Evolutionary conservation across 495 filamentous ascomycete genomes (phyloP).

Genomic region (Alectoria sarmentosa): DNA sequence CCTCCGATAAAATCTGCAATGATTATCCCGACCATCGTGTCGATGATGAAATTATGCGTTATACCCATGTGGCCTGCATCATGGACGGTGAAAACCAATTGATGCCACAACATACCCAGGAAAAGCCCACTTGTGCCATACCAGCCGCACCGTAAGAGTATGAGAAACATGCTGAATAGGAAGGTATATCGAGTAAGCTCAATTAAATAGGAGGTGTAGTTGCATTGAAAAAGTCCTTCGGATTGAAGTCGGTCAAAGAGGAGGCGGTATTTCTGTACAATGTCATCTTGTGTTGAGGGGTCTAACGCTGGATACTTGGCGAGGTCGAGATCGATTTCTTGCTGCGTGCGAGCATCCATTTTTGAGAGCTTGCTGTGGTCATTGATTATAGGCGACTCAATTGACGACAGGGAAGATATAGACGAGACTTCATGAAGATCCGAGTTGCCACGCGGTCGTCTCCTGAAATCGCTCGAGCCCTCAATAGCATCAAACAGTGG

Average conservation of each 20-base stretch:
- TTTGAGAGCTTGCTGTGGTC: constrained; percentile 50
- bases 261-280: constrained; percentile 71
- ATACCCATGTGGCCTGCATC: constrained; percentile 98
- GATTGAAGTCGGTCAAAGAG: constrained; percentile 62
- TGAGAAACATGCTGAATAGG: constrained; percentile 55
- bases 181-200: constrained; percentile 69
- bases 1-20: constrained; percentile 89
- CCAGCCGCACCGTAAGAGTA: constrained; percentile 65
- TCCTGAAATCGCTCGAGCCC: constrained; percentile 31
- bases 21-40: constrained; percentile 80
- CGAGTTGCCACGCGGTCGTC: constrained; percentile 28
- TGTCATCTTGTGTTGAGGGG: constrained; percentile 61
- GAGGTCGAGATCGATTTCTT: constrained; percentile 69
- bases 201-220: constrained; percentile 72
- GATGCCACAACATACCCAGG: constrained; percentile 88
- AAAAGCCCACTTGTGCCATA: constrained; percentile 68
- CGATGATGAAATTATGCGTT: constrained; percentile 76
- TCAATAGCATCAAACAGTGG: constrained; percentile 58
- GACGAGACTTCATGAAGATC: constrained; percentile 28
- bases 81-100: constrained; percentile 90
- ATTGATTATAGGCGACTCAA: constrained; percentile 38
- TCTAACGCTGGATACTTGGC: constrained; percentile 80
- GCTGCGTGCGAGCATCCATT: constrained; percentile 65
- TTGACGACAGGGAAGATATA: constrained; percentile 37
- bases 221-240: constrained; percentile 77